Percentiles rank a stretch among this genome's conserved stretches.
Conservation (phyloP, 768 basidiomycete species). For the Lentinus tigrinus region DNA sequence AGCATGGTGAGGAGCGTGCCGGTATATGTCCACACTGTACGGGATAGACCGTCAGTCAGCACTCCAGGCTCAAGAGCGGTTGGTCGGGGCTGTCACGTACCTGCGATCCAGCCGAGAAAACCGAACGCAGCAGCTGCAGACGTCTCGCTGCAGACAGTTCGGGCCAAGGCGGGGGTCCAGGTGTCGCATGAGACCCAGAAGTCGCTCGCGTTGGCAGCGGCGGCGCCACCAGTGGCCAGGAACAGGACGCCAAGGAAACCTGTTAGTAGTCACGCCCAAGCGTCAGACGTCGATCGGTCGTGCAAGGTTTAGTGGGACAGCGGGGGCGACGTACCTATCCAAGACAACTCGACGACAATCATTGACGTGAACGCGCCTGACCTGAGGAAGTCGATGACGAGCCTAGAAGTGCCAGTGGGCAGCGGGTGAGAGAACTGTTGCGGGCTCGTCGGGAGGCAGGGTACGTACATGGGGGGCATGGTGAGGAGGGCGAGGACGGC, state of each 20-base stretch:
- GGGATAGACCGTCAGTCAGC: background rate
- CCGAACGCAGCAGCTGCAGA: constrained; percentile 27
- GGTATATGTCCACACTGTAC: constrained; percentile 18
- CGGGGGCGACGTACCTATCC: constrained; percentile 21
- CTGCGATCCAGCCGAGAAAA: constrained; percentile 24
- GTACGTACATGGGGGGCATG: constrained; percentile 21
- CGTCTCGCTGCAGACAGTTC: constrained; percentile 22
- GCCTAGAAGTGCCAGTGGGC: constrained; percentile 18
- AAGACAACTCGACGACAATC: constrained; percentile 30
- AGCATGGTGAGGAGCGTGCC: constrained; percentile 15
- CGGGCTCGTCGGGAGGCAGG: background rate
- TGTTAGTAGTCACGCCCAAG: background rate
- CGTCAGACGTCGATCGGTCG: background rate
- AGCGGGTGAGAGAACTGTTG: background rate
- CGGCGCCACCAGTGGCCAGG: constrained; percentile 25
- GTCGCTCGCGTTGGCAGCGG: constrained; percentile 11
- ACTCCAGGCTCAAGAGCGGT: background rate
- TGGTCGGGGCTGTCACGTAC: constrained; percentile 8
- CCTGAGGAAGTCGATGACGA: constrained; percentile 24
- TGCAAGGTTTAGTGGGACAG: background rate
- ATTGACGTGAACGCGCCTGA: constrained; percentile 29
- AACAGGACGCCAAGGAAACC: constrained; percentile 30
- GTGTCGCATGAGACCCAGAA: constrained; percentile 8
- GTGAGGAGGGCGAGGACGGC: constrained; percentile 21
- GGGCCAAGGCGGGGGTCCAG: constrained; percentile 3